Base-by-base conservation (phyloP, 164 flowering plant species). In the Malania oleifera region DNA sequence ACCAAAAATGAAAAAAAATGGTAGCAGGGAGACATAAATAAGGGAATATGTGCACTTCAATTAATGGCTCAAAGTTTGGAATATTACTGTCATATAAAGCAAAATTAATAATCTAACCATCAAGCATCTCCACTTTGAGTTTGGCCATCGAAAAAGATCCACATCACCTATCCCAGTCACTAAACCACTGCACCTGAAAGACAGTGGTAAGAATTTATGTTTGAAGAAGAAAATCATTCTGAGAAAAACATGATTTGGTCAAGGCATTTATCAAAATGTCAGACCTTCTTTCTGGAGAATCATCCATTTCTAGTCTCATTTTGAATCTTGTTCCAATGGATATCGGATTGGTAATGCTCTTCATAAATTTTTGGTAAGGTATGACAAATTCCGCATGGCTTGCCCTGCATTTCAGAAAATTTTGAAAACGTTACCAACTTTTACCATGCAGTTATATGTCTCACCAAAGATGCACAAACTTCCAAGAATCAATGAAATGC, bases 111-210 rank as follows among this genome's bases (percentile, higher is more conserved):
- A 23, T 22, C 73, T 19, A 27, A 92, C 98, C 93, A 70, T 75
- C 58, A 92, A 66, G 75, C 89, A 89, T 78, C 96, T 85, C 98
- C 98, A 92, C 75, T 84, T 92, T 47, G 98, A 92, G 69, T 80
- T 78, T 29, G 83, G 89, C 98, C 98, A 92, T 75, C 79, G 70
- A 58, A 68, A 75, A 28, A 91, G 88, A 73, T 92, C 98, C 54
- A 73, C 9, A 63, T 89, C 98, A 49, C 81, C 59, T 7, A 79
- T 62, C 26, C 88, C 91, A 67, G 79, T 82, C 61, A 92, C 87
- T 9, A 86, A 73, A 52, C 98, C 98, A 72, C 75, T 83, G 68
- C 74, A 84, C 73, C 98, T 92, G 77, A 54, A 64, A 59, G 46
- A 60, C 22, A 56, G 59, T 10, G 69, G 18, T 2, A 54, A 49